A percentile compares a stretch with the other conserved stretches of the same genome.
Conservation (phyloP, 352 stramenopile genomes). For the Phytophthora parvispora region DNA sequence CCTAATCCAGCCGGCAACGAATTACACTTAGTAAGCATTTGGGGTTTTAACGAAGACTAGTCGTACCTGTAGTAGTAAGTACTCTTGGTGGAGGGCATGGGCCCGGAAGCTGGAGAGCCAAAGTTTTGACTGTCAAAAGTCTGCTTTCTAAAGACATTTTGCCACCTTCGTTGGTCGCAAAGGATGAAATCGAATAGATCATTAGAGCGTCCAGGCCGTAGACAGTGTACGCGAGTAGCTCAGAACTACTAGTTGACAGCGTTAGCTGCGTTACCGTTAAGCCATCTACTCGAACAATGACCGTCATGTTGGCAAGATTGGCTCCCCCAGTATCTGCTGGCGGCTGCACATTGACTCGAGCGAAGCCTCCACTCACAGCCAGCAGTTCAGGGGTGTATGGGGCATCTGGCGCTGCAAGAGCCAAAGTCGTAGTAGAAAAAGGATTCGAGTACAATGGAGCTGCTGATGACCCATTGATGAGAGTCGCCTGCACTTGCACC, state of each 20-base stretch:
- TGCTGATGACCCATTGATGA: slow-evolving; percentile 13
- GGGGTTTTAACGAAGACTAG: background rate
- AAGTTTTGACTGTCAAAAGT: slow-evolving; percentile 27
- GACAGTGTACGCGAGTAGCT: slow-evolving; percentile 27
- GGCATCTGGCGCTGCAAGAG: slow-evolving; percentile 20
- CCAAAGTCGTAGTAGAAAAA: slow-evolving; percentile 35
- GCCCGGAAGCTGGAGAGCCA: slow-evolving; percentile 35
- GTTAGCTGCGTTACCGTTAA: slow-evolving; percentile 10
- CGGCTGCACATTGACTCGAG: slow-evolving; percentile 23
- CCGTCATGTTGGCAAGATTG: slow-evolving; percentile 27
- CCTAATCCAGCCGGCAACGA: slow-evolving; percentile 22
- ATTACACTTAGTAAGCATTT: background rate
- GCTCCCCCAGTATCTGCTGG: slow-evolving; percentile 51
- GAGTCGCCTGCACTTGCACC: slow-evolving; percentile 29
- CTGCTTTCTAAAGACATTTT: slow-evolving; percentile 25
- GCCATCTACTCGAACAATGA: slow-evolving; percentile 31
- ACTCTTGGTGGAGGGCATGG: slow-evolving; percentile 54
- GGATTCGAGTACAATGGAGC: slow-evolving; percentile 33
- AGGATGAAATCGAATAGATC: slow-evolving; percentile 42
- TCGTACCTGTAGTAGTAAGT: slow-evolving; percentile 49
- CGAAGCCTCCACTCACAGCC: slow-evolving; percentile 19
- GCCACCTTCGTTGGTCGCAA: slow-evolving; percentile 34
- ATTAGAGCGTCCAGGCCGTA: slow-evolving; percentile 50
- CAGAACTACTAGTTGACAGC: slow-evolving; percentile 3
- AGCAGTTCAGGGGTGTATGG: slow-evolving; percentile 14